Evolutionary conservation across 352 stramenopile species (phyloP).

Genomic region (Globisporangium sylvaticum): DNA sequence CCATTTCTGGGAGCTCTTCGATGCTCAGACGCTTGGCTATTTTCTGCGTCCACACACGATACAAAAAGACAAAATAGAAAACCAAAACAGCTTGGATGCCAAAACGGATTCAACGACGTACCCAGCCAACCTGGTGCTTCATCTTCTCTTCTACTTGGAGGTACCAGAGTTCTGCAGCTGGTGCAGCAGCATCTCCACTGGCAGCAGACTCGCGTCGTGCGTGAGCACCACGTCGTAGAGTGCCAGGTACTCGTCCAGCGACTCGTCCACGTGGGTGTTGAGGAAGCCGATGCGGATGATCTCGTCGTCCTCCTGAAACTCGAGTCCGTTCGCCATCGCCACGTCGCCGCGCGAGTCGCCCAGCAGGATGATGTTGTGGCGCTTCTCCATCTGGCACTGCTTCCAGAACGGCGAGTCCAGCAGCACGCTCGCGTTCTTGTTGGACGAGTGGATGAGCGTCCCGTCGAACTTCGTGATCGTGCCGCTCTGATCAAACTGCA

Average conservation of each 20-base stretch:
- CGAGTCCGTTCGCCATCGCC: conserved; percentile 42
- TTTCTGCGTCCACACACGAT: not conserved
- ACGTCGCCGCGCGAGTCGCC: conserved; percentile 69
- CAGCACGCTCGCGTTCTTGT: conserved; percentile 74
- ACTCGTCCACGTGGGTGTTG: conserved; percentile 64
- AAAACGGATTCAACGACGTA: not conserved
- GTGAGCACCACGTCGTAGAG: conserved; percentile 79
- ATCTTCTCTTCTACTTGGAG: not conserved
- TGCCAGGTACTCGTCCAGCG: conserved; percentile 54
- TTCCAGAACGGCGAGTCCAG: conserved; percentile 64
- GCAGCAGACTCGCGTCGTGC: conserved; percentile 59
- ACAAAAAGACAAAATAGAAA: not conserved
- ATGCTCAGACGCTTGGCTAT: not conserved
- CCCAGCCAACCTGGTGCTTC: not conserved
- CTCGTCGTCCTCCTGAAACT: conserved; percentile 32
- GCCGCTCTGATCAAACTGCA: conserved; percentile 55
- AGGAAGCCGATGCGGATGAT: conserved; percentile 71
- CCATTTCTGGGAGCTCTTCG: not conserved
- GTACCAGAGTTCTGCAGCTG: conserved; percentile 28
- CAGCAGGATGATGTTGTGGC: conserved; percentile 70
- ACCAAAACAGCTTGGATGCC: not conserved
- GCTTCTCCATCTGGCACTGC: conserved; percentile 64
- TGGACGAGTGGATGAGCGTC: conserved; percentile 76
- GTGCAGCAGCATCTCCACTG: conserved; percentile 54
- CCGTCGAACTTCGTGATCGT: conserved; percentile 45